Percentiles rank a stretch among this genome's conserved stretches.
Conservation (phyloP, 495 filamentous ascomycete genomes). For the Daldinia grandis region DNA sequence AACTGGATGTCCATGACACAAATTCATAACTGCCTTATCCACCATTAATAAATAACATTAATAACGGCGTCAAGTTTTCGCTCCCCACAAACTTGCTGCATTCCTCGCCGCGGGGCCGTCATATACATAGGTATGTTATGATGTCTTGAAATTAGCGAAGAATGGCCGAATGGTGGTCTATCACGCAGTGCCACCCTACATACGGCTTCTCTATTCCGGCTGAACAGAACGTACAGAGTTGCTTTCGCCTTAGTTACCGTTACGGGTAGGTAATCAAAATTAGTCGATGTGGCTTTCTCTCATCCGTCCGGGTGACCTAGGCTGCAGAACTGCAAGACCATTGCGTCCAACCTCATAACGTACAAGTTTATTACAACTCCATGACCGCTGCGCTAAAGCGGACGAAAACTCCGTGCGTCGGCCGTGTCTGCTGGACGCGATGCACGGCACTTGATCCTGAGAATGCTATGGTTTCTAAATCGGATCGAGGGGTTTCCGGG, state of each 20-base stretch:
- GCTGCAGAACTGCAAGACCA: constrained; percentile 8
- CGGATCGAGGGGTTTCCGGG: constrained; percentile 13
- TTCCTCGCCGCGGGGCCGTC: neutral
- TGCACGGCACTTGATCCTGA: constrained; percentile 30
- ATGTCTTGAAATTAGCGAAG: constrained; percentile 21
- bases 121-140: constrained; percentile 4
- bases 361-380: neutral
- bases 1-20: neutral
- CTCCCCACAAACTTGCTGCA: neutral
- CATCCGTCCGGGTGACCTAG: constrained; percentile 20
- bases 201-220: constrained; percentile 27
- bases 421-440: constrained; percentile 13
- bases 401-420: neutral
- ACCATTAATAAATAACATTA: neutral
- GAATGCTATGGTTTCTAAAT: constrained; percentile 28
- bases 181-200: constrained; percentile 28
- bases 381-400: neutral
- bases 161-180: constrained; percentile 11
- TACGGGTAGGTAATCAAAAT: constrained; percentile 27
- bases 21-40: constrained; percentile 5
- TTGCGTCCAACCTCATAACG: constrained; percentile 4
- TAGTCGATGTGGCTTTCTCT: constrained; percentile 24
- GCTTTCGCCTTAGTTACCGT: constrained; percentile 19
- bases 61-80: neutral
- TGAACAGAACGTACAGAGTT: constrained; percentile 23